phyloP scores from a whole-genome alignment of 2,329 filamentous ascomycete genomes.

The Rugonectria rugulosa region DNA sequence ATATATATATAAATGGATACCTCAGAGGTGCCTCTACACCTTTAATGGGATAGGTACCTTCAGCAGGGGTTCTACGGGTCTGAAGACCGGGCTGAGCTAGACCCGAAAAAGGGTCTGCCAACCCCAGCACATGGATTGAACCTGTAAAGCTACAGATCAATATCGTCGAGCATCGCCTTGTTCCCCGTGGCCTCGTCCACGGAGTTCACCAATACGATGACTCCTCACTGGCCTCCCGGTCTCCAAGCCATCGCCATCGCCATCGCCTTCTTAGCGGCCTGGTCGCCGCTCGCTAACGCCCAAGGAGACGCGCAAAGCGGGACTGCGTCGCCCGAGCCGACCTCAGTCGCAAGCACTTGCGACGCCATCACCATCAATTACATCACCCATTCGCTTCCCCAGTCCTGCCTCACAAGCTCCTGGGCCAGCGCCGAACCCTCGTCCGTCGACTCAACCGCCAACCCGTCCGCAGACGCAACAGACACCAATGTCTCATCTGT shows the following conservation, averaged over 20 bases:
- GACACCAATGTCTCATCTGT: conserved; percentile 13
- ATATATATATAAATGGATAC: no score
- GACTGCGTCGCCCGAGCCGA: neutral
- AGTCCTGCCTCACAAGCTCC: conserved; percentile 75
- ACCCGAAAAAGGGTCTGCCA: no score
- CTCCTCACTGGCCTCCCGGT: neutral
- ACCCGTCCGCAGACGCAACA: conserved; percentile 1
- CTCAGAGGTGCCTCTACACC: no score
- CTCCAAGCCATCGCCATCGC: neutral
- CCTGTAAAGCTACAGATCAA: no score
- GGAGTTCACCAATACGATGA: neutral
- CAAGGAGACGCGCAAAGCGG: neutral
- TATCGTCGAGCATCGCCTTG: neutral
- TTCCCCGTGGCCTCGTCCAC: neutral
- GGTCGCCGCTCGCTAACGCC: neutral
- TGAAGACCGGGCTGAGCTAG: no score
- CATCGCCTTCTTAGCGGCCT: neutral
- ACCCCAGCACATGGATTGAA: no score
- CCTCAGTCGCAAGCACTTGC: neutral
- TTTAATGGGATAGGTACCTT: no score
- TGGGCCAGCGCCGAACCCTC: conserved; percentile 52
- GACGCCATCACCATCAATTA: conserved; percentile 67
- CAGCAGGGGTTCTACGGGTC: no score
- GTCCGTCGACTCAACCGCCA: conserved; percentile 13
- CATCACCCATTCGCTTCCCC: conserved; percentile 79